Base-by-base conservation (phyloP, 345 rosid genomes). In the Populus tremula region DNA sequence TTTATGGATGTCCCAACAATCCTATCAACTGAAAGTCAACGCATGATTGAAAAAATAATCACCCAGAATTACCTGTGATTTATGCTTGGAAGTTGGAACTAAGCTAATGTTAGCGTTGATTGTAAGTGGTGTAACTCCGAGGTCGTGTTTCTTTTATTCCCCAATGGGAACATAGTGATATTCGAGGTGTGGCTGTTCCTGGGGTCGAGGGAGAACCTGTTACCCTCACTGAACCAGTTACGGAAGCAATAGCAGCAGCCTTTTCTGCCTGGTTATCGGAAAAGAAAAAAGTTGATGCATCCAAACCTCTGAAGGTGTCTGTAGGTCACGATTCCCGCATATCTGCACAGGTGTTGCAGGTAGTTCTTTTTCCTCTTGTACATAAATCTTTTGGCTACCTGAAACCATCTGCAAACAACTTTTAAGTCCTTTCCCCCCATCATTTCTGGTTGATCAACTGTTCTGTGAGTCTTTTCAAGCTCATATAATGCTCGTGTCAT, bases 311-410 rank as follows among this genome's bases (percentile, higher is more conserved):
- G 83, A 87, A 82, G 77, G 89, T 96, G 54, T 93, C 99, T 54
- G 81, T 93, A 69, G 98, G 99, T 72, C 99, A 93, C 78, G 99
- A 96, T 87, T 96, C 99, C 69, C 96, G 98, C 62, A 87, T 96
- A 81, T 96, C 99, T 84, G 97, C 98, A 47, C 87, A 86, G 76
- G 68, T 76, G 35, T 88, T 96, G 73, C 90, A 84, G 91, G 98
- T 93, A 79, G 64, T 59, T 17, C 74, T 31, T 67, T 29, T 20
- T 66, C 21, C 70, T 33, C 2, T 6, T 70, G 35, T 59, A 10
- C 31, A 21, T 5, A 65, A 65, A 20, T 62, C 66, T 27, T 23
- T 10, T 27, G 27, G 13, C 7, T 27, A 65, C 33, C 1, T 65
- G 69, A 17, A 16, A 65, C 38, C 20, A 33, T 17, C 2, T 69